Evolutionary conservation across 139 green algal species (phyloP).

Genomic region (Edaphochlamys debaryana): DNA sequence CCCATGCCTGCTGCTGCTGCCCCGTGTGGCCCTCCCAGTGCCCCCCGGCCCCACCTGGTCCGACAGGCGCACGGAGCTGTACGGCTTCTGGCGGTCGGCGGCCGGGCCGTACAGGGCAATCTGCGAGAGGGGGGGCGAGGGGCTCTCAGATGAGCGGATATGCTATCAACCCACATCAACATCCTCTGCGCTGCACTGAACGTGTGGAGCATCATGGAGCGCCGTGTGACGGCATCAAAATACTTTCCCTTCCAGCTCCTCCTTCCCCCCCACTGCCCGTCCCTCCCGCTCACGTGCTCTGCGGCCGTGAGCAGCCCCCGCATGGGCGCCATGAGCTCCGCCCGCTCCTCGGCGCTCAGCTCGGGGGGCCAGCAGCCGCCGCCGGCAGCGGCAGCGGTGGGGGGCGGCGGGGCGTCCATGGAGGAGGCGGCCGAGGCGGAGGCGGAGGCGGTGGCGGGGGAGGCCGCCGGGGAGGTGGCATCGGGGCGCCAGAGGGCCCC

Average conservation of each 20-base stretch:
- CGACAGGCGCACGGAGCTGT: no score
- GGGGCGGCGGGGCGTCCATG: background rate
- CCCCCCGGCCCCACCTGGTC: no score
- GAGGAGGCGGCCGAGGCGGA: no score
- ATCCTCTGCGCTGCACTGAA: no score
- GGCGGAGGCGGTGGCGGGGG: background rate
- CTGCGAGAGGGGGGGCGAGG: background rate
- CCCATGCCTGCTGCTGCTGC: no score
- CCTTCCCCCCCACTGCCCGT: no score
- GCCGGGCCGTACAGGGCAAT: constrained; percentile 31
- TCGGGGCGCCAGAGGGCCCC: constrained; percentile 13
- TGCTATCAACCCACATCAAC: no score
- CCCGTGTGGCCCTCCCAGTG: no score
- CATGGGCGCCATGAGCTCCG: constrained; percentile 32
- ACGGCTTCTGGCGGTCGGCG: constrained; percentile 11
- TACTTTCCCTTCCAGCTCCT: no score
- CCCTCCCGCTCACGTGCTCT: constrained; percentile 22
- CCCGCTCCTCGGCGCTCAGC: constrained; percentile 28
- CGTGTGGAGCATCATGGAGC: no score
- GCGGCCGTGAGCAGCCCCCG: constrained; percentile 1
- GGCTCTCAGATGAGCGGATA: no score
- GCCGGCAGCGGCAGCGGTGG: background rate
- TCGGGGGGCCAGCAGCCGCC: background rate
- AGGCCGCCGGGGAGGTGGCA: background rate
- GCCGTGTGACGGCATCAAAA: no score